Evolutionary conservation across 2,329 filamentous ascomycete genomes (phyloP).

Genomic region (Cercospora nicotianae): DNA sequence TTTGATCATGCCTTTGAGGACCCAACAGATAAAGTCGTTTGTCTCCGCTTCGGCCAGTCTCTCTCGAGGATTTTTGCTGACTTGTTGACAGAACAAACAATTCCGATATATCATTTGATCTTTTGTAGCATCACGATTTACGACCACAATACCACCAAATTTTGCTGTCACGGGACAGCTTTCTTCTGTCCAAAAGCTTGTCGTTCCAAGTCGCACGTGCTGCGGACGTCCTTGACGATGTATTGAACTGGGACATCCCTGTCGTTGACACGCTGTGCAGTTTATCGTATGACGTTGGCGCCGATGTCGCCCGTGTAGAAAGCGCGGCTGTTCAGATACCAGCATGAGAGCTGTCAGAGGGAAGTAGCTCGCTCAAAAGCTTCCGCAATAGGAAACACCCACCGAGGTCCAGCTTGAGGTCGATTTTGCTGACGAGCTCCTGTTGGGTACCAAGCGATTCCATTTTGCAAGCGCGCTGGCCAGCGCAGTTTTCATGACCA

Average conservation of each 20-base stretch:
- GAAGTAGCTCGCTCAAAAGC: neutral
- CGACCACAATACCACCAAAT: neutral
- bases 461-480: neutral
- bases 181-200: neutral
- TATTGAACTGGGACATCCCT: neutral
- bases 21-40: slow-evolving; percentile 46
- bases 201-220: neutral
- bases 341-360: neutral
- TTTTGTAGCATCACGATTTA: neutral
- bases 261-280: neutral
- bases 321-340: neutral
- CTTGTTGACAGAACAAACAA: slow-evolving; percentile 42
- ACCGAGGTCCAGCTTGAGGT: neutral
- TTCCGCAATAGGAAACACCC: neutral
- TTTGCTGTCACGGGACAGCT: neutral
- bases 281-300: neutral
- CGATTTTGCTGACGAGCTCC: neutral
- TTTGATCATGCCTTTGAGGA: slow-evolving; percentile 56
- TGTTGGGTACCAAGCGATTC: neutral
- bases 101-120: slow-evolving; percentile 22
- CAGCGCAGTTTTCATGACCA: neutral
- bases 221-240: neutral
- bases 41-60: neutral
- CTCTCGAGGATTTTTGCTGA: slow-evolving; percentile 41
- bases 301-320: neutral